Base-by-base conservation (phyloP, 148 eudicot genomes). In the Polygonum aviculare region DNA sequence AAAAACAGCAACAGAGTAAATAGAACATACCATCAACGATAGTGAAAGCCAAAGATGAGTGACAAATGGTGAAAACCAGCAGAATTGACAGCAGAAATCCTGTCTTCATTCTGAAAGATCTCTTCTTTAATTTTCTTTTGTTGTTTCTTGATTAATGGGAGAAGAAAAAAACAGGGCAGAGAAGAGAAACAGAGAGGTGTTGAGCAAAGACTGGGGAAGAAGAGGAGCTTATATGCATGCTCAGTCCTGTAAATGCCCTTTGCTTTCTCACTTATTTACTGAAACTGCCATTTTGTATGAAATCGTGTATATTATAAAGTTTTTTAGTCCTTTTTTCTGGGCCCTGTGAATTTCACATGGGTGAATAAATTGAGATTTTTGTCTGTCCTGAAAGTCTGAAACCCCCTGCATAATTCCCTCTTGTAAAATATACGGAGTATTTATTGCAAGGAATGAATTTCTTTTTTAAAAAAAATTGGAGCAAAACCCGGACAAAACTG, bases 401-500 rank as follows among this genome's bases (percentile, higher is more conserved):
- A 65, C 12, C 7, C 63, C 70, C 35, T 14, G 14, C 2, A 22
- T 59, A 21, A 59, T 59, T 59, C 26, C 26, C 22, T 55, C 35
- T 59, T 7, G 14, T 59, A 7, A 52, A 3, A 59, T 21, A 55
- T 26, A n/a, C n/a, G n/a, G n/a, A n/a, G n/a, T n/a, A 26, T 26
- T 26, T 26, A 26, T 62, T 62, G 39, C 69, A 67, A 45, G 16
- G 45, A 67, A 67, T 67, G 72, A 67, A 36, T 15, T 38, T 22
- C 11, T 6, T 3, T 2, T 35, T 14, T 9, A 35, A 67, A 38
- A 67, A 31, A 21, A 60, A 38, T 26, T 60, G 15, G 69, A 60
- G 69, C 36, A 26, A 60, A 60, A 60, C 26, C 69, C 69, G 69
- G 72, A 67, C 72, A 67, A 36, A 67, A 67, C 44, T 67, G 45